Conservation (phyloP, 2,329 filamentous ascomycete genomes). For the Cercospora sp. region DNA sequence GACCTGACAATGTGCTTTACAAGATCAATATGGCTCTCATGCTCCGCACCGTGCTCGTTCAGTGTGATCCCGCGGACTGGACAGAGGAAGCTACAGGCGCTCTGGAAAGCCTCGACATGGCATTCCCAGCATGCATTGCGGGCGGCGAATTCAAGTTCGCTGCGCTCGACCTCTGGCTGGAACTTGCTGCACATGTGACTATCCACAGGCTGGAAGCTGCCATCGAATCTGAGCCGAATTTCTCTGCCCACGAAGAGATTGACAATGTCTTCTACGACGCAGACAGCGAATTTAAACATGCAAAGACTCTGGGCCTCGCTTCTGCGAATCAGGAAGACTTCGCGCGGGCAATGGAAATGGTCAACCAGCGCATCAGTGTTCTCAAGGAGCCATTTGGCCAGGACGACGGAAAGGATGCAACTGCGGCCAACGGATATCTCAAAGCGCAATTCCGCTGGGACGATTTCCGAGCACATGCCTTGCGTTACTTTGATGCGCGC, state of each 20-base stretch:
- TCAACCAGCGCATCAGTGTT: constrained; percentile 17
- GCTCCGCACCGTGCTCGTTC: constrained; percentile 41
- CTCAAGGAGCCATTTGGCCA: constrained; percentile 21
- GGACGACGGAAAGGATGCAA: constrained; percentile 23
- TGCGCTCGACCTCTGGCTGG: constrained; percentile 28
- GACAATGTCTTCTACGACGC: constrained; percentile 31
- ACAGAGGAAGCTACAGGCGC: constrained; percentile 34
- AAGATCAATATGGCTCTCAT: constrained; percentile 48
- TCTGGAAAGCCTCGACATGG: constrained; percentile 28
- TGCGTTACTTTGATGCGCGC: constrained; percentile 31
- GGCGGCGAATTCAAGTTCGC: constrained; percentile 23
- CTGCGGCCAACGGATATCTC: constrained; percentile 48
- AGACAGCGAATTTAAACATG: constrained; percentile 24
- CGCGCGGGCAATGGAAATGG: constrained; percentile 22
- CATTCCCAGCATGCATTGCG: constrained; percentile 31
- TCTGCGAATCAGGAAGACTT: constrained; percentile 13
- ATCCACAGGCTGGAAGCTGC: constrained; percentile 29
- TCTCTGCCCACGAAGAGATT: constrained; percentile 26
- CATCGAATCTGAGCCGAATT: constrained; percentile 21
- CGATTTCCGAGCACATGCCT: constrained; percentile 45
- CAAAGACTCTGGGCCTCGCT: constrained; percentile 18
- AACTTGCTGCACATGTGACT: constrained; percentile 33
- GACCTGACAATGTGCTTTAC: constrained; percentile 46
- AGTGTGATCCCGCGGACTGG: constrained; percentile 31
- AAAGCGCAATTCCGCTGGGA: constrained; percentile 52